Evolutionary conservation across 2,329 filamentous ascomycete genomes (phyloP).

Genomic region (Orbilia ellipsospora): DNA sequence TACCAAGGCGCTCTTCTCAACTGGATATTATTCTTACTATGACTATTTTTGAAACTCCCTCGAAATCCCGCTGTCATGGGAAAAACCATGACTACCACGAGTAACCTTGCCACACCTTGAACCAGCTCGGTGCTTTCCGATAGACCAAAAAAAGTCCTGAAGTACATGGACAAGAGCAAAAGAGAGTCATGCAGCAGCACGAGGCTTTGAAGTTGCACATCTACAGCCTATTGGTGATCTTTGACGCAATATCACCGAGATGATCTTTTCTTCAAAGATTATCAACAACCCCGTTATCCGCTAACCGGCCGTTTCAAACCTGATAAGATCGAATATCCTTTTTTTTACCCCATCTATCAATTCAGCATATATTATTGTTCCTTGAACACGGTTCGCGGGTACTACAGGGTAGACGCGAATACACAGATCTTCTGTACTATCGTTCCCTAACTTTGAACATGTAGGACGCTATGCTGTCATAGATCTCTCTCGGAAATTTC

Average conservation of each 20-base stretch:
- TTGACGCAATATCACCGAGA: slow-evolving; percentile 43
- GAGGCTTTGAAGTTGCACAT: slow-evolving; percentile 1
- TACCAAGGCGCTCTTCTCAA: no score
- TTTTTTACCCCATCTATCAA: slow-evolving; percentile 1
- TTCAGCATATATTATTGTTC: neutral
- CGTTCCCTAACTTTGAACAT: no score
- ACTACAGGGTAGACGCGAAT: no score
- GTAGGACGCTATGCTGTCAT: neutral
- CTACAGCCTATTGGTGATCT: slow-evolving; percentile 20
- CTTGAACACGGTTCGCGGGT: slow-evolving; percentile 5
- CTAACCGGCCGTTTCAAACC: slow-evolving; percentile 6
- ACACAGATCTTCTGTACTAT: no score
- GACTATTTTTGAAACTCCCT: slow-evolving; percentile 21
- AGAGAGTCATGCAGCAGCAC: neutral
- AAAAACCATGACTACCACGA: neutral
- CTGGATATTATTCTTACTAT: no score
- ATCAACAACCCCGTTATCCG: slow-evolving; percentile 3
- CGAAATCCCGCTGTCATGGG: slow-evolving; percentile 29
- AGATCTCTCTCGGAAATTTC: neutral
- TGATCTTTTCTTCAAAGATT: slow-evolving; percentile 7
- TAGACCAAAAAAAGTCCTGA: neutral
- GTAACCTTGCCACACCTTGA: slow-evolving; percentile 38
- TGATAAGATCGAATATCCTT: neutral
- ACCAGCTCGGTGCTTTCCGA: slow-evolving; percentile 45
- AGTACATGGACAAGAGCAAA: no score